phyloP scores from a whole-genome alignment of 139 green algal species.

The Astrephomene gubernaculifera region DNA sequence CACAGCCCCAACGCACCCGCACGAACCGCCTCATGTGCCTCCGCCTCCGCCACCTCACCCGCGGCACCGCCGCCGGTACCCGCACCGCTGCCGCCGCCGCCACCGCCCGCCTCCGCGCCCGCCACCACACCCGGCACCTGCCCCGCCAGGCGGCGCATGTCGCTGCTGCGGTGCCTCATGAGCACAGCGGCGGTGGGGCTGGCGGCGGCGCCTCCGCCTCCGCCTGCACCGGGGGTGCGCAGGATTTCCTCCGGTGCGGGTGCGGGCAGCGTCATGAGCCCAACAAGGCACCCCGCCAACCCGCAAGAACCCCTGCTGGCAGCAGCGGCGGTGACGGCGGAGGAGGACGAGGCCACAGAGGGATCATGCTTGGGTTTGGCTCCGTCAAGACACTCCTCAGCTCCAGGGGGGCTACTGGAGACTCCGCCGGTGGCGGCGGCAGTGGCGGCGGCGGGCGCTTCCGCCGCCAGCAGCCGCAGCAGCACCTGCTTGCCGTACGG shows the following conservation, averaged over 20 bases:
- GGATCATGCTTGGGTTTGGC: neutral
- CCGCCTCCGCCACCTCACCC: constrained; percentile 29
- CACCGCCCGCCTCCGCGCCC: neutral
- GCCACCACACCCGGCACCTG: neutral
- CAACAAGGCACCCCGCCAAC: constrained; percentile 23
- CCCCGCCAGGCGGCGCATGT: neutral
- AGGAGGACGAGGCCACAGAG: too few relatives aligned
- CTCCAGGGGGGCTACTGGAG: too few relatives aligned
- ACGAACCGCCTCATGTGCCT: constrained; percentile 20
- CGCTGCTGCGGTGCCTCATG: neutral
- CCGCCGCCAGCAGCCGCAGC: constrained; percentile 11
- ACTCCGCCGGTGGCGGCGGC: neutral
- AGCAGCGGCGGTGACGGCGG: neutral
- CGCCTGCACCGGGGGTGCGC: neutral
- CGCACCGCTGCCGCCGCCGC: neutral
- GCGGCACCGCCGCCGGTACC: neutral
- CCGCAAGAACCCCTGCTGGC: neutral
- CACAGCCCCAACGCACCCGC: constrained; percentile 10
- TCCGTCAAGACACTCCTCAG: neutral
- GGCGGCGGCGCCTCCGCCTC: neutral
- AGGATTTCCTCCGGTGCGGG: constrained; percentile 2
- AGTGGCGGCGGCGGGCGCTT: neutral
- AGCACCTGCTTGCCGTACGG: constrained; percentile 7
- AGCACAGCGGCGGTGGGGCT: neutral
- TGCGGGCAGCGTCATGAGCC: constrained; percentile 22